phyloP scores from a whole-genome alignment of 2,329 filamentous ascomycete genomes.

The Trichoderma cornu-damae region DNA sequence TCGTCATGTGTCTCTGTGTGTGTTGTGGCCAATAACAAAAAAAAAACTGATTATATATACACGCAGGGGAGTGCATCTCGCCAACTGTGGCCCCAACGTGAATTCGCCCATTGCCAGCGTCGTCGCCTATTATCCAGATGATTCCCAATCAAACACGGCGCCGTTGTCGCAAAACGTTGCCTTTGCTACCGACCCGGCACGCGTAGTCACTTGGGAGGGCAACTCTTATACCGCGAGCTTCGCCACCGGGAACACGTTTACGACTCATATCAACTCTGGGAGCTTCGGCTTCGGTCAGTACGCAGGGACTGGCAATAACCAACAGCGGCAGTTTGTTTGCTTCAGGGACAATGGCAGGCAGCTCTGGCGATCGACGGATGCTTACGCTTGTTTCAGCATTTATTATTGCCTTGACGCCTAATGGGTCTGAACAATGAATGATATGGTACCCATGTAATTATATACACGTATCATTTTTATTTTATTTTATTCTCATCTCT shows the following conservation, averaged over 20 bases:
- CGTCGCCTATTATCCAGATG: constrained; percentile 10
- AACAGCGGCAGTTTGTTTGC: constrained; percentile 7
- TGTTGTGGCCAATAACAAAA: too few relatives aligned
- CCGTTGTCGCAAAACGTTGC: background rate
- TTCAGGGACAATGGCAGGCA: constrained; percentile 8
- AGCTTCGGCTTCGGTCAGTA: constrained; percentile 5
- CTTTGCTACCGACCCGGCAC: background rate
- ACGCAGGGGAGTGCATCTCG: constrained; percentile 5
- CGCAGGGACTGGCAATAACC: constrained; percentile 6
- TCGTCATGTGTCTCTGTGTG: too few relatives aligned
- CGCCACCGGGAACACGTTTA: constrained; percentile 1
- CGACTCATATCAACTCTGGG: background rate
- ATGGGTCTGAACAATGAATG: background rate
- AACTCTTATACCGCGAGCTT: background rate
- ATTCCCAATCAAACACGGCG: background rate
- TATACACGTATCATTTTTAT: too few relatives aligned
- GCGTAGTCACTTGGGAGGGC: background rate
- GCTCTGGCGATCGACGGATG: background rate
- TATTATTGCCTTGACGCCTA: constrained; percentile 11
- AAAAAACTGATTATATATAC: too few relatives aligned
- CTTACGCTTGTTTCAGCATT: constrained; percentile 10
- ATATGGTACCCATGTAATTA: too few relatives aligned
- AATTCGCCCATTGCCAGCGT: background rate
- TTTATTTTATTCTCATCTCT: too few relatives aligned
- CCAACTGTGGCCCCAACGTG: constrained; percentile 1